phyloP scores from a whole-genome alignment of 805 yeast species.

The Yueomyces sp. region DNA sequence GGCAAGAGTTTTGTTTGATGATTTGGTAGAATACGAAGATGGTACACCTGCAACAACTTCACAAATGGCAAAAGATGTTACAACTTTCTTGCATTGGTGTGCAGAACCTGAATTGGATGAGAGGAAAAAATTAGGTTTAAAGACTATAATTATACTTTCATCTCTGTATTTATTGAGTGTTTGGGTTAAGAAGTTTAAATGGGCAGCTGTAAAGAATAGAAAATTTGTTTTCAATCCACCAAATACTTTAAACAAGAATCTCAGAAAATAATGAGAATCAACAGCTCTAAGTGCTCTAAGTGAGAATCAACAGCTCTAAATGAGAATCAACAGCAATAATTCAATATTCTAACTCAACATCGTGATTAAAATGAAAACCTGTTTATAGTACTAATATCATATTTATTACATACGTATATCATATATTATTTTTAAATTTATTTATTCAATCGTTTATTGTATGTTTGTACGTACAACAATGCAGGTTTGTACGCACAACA shows the following conservation, averaged over 20 bases:
- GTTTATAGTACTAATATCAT: too few species aligned
- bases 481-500: too few species aligned
- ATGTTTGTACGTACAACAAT: too few species aligned
- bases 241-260: conserved; percentile 24
- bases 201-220: conserved; percentile 93
- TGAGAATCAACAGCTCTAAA: too few species aligned
- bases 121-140: conserved; percentile 91
- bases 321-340: too few species aligned
- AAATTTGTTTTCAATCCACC: conserved; percentile 90
- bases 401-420: too few species aligned
- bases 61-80: conserved; percentile 98
- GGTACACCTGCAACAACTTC: conserved; percentile 98
- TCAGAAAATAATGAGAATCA: too few species aligned
- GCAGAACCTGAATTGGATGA: conserved; percentile 98
- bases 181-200: conserved; percentile 95
- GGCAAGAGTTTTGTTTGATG: conserved; percentile 98
- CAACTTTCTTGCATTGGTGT: conserved; percentile 94
- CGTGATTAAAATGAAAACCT: too few species aligned
- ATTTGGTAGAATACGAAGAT: conserved; percentile 94
- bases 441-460: too few species aligned
- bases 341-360: too few species aligned
- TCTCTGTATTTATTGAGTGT: conserved; percentile 70
- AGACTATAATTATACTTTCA: conserved; percentile 72
- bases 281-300: too few species aligned
- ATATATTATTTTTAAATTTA: too few species aligned